Base-by-base conservation (phyloP, 2,329 filamentous ascomycete species). In the Magnaporthiopsis incrustans region DNA sequence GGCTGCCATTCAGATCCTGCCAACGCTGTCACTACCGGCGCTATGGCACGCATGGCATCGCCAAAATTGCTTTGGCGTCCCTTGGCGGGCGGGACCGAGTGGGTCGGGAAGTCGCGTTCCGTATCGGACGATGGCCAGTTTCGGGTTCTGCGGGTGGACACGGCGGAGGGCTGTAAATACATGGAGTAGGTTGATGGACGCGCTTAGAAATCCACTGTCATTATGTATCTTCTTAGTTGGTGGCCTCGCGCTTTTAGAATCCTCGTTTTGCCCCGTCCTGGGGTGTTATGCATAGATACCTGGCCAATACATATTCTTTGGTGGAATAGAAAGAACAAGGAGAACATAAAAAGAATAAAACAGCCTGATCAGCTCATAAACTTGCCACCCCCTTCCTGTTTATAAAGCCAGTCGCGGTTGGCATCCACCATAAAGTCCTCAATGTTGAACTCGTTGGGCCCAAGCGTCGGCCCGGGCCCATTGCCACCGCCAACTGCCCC, bases 381-480 rank as follows among this genome's bases (percentile, higher is more conserved):
- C 64, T 73, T 72, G 15, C 56, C 33, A 15, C 65, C 67, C 15
- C 70, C 70, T 30, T 79, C 77, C 64, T 82, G 79, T 70, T 87
- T 88, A 65, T 86, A 88, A n/a, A 91, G 80, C 89, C 89, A 91
- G 73, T 91, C 89, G 66, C 86, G 86, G 69, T 84, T 89, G 2
- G 85, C 86, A 75, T 91, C 88, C 35, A 90, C 83, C 84, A 89
- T 90, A 69, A 89, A 91, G 70, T 91, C 90, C 59, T 87, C 90
- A 65, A 91, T 91, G 69, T 91, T 91, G 69, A 89, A 90, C 73
- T 90, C 87, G 65, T 89, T 89, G 7, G 70, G 67, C 33, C 72
- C 67, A 44, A 72, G 25, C 11, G 14, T 57, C 5, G 56, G 56
- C 56, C 73, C 62, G 68, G 56, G 12, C 26, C 56, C 56, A 50